A percentile compares a stretch with the other conserved stretches of the same genome.
These are phyloP conservation scores for Verticillium nubilum DNA, from an alignment of 2,329 filamentous ascomycete species.

Conservation along the genomic window DNA sequence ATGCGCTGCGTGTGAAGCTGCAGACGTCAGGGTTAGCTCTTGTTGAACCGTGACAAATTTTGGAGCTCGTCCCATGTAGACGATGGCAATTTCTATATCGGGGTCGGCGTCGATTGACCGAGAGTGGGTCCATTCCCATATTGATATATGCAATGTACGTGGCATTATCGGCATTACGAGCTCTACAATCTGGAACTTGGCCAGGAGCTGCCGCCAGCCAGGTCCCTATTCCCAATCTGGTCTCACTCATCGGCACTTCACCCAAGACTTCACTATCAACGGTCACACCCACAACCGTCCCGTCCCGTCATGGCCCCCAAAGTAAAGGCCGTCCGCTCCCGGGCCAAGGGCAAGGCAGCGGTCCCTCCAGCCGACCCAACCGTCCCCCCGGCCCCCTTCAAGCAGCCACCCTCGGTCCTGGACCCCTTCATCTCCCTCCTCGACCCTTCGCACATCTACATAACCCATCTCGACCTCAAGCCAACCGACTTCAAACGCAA, in stretches of 20 bases:
- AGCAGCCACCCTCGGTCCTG: slow-evolving; percentile 56
- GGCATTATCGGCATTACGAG: not conserved
- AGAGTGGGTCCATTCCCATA: too few relatives aligned
- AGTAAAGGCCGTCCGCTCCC: slow-evolving; percentile 25
- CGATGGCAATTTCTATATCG: not conserved
- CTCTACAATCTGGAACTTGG: not conserved
- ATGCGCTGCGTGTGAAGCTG: slow-evolving; percentile 7
- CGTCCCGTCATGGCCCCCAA: slow-evolving; percentile 19
- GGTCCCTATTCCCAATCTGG: not conserved
- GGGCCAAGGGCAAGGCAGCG: slow-evolving; percentile 20
- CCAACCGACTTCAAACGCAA: slow-evolving; percentile 69
- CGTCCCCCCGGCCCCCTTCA: slow-evolving; percentile 60
- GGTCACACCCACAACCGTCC: not conserved
- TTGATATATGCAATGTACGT: not conserved
- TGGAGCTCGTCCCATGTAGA: not conserved
- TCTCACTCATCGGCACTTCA: not conserved
- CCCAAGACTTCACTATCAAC: not conserved
- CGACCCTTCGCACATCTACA: slow-evolving; percentile 67
- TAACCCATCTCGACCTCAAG: slow-evolving; percentile 75
- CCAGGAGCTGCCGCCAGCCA: too few relatives aligned
- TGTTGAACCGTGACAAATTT: not conserved
- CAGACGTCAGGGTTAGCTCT: not conserved
- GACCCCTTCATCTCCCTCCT: slow-evolving; percentile 62
- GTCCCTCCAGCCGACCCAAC: slow-evolving; percentile 17
- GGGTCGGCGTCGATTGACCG: not conserved